These are phyloP conservation scores for Theileria orientalis DNA, from an alignment of 169 alveolate species.

Conservation along the genomic window DNA sequence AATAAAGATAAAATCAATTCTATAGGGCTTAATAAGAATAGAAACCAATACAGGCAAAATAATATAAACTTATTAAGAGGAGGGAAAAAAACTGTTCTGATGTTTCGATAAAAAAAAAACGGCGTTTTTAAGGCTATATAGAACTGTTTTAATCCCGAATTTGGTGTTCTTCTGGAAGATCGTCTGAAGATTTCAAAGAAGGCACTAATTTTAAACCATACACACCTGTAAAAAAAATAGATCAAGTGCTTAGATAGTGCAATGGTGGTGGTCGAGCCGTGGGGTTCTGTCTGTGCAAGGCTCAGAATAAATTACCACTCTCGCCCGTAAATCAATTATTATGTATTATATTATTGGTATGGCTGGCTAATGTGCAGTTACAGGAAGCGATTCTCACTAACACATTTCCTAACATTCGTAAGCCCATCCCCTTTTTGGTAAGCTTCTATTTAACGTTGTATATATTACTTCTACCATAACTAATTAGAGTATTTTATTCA, in stretches of 20 bases:
- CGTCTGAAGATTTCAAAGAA: too few relatives aligned
- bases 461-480: not conserved
- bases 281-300: conserved; percentile 42
- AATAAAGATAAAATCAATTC: too few relatives aligned
- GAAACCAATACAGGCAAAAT: too few relatives aligned
- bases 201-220: too few relatives aligned
- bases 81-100: too few relatives aligned
- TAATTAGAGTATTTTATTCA: not conserved
- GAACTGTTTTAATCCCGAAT: too few relatives aligned
- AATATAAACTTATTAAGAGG: too few relatives aligned
- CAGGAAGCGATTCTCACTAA: conserved; percentile 21
- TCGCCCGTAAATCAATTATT: conserved; percentile 9
- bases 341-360: conserved; percentile 25
- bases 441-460: conserved; percentile 15
- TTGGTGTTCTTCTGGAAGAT: too few relatives aligned
- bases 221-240: too few relatives aligned
- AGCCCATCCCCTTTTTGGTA: conserved; percentile 17
- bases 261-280: conserved; percentile 35
- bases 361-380: conserved; percentile 31
- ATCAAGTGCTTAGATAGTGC: conserved; percentile 36
- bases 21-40: too few relatives aligned
- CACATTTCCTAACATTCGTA: conserved; percentile 4
- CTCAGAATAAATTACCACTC: conserved; percentile 8
- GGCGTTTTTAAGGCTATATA: too few relatives aligned
- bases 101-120: too few relatives aligned